A percentile compares a stretch with the other conserved stretches of the same genome.
These are phyloP conservation scores for Pseudonitzschia multiseries DNA, from an alignment of 108 stramenopile species.

Conservation along the genomic window DNA sequence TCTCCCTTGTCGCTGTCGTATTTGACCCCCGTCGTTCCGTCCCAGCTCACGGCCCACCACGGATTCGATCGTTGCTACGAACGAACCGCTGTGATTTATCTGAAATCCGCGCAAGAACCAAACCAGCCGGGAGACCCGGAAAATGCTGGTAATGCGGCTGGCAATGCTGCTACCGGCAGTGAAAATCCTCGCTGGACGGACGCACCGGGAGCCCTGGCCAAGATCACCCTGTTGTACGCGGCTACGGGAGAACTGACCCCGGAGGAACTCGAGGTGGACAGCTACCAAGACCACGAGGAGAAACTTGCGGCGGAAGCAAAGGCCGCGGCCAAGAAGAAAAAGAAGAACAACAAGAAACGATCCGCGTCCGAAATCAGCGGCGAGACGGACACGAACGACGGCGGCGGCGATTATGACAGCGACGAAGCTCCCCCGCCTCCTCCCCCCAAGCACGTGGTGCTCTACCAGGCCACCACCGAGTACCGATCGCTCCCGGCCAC, in stretches of 20 bases:
- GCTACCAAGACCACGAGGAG: conserved; percentile 24
- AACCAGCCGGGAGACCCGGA: conserved; percentile 13
- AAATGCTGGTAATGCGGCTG: too few relatives aligned
- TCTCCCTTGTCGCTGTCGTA: too few relatives aligned
- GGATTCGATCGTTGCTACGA: conserved; percentile 42
- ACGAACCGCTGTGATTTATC: conserved; percentile 36
- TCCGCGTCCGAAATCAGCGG: conserved; percentile 8
- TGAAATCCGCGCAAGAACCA: conserved; percentile 18
- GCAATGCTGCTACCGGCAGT: neutral
- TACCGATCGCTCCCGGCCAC: conserved; percentile 55
- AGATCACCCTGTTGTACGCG: conserved; percentile 44
- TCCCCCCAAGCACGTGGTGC: conserved; percentile 20
- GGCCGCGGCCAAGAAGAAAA: conserved; percentile 19
- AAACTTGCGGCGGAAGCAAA: too few relatives aligned
- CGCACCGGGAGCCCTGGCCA: conserved; percentile 29
- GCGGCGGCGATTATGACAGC: conserved; percentile 3
- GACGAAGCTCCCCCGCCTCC: conserved; percentile 18
- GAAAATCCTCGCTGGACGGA: conserved; percentile 32
- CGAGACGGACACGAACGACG: neutral
- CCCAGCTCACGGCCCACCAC: conserved; percentile 21
- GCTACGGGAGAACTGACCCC: conserved; percentile 36
- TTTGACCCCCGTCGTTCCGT: conserved; percentile 17
- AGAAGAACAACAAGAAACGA: conserved; percentile 8
- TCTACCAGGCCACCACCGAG: conserved; percentile 50
- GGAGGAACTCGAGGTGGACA: conserved; percentile 43